These are phyloP conservation scores for Aspergillus indologenus DNA, from an alignment of 495 filamentous ascomycete genomes.

Conservation along the genomic window DNA sequence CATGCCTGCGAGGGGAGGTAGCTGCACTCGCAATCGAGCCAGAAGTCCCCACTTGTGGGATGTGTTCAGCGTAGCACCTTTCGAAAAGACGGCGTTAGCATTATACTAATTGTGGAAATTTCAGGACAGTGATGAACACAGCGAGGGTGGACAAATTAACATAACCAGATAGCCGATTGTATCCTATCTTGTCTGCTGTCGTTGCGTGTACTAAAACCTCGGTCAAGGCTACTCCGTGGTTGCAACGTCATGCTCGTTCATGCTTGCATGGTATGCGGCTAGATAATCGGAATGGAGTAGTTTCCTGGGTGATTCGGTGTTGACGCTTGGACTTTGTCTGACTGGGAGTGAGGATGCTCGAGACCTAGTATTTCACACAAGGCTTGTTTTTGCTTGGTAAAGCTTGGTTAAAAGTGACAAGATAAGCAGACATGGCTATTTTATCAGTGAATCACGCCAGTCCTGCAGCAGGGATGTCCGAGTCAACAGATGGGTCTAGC, in stretches of 20 bases:
- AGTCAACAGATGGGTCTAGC: no score
- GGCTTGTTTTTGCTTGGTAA: background rate
- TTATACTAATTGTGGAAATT: background rate
- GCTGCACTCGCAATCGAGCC: background rate
- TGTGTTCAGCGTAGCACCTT: background rate
- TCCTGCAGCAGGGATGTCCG: background rate
- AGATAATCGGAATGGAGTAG: background rate
- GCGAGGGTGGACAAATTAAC: background rate
- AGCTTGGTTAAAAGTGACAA: background rate
- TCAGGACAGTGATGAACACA: background rate
- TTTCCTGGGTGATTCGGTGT: no score
- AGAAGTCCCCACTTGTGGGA: no score
- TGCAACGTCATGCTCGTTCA: background rate
- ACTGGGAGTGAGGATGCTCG: background rate
- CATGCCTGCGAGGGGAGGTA: background rate
- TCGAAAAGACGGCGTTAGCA: background rate
- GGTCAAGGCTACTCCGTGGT: no score
- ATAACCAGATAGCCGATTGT: no score
- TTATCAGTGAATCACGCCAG: background rate
- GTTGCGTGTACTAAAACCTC: no score
- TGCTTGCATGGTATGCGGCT: background rate
- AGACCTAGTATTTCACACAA: background rate
- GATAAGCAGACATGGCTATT: background rate
- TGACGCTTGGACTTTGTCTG: no score
- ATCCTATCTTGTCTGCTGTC: background rate